Evolutionary conservation across 1,284 basidiomycete species (phyloP).

Genomic region (Coriolopsis trogii): DNA sequence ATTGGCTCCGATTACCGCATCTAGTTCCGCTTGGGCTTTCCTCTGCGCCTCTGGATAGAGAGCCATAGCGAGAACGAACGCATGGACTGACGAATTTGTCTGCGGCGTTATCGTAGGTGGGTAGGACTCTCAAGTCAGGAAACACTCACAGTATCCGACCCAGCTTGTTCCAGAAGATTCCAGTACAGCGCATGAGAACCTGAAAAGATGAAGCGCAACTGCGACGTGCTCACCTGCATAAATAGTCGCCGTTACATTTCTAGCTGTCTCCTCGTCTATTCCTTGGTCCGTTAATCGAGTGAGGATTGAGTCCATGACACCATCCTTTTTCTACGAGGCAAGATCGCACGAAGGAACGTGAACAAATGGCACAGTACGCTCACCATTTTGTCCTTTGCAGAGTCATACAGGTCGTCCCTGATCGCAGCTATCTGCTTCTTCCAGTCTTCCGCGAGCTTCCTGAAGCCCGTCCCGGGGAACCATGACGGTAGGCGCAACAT

Average conservation of each 20-base stretch:
- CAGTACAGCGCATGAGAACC: neutral
- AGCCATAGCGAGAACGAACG: conserved; percentile 35
- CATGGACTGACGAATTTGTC: conserved; percentile 14
- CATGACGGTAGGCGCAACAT: conserved; percentile 18
- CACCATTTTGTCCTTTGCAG: conserved; percentile 11
- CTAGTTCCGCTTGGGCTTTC: conserved; percentile 36
- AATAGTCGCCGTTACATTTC: conserved; percentile 12
- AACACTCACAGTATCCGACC: conserved; percentile 16
- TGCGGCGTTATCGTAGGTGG: neutral
- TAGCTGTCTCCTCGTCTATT: conserved; percentile 8
- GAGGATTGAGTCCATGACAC: conserved; percentile 7
- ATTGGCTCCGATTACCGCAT: conserved; percentile 31
- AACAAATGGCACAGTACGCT: neutral
- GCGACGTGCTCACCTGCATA: conserved; percentile 14
- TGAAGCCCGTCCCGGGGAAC: conserved; percentile 18
- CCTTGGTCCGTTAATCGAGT: conserved; percentile 2
- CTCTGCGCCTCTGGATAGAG: conserved; percentile 32
- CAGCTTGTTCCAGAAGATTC: conserved; percentile 11
- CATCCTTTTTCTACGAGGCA: neutral
- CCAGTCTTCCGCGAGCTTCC: conserved; percentile 8
- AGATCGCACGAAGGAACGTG: too few relatives aligned
- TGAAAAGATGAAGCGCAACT: neutral
- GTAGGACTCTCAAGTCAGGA: neutral
- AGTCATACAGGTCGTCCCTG: conserved; percentile 13
- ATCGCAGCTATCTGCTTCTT: conserved; percentile 10